Evolutionary conservation across 148 eudicot species (phyloP), one percentile per base, ranked within the genome.

Genomic region (Hydrangea macrophylla): DNA sequence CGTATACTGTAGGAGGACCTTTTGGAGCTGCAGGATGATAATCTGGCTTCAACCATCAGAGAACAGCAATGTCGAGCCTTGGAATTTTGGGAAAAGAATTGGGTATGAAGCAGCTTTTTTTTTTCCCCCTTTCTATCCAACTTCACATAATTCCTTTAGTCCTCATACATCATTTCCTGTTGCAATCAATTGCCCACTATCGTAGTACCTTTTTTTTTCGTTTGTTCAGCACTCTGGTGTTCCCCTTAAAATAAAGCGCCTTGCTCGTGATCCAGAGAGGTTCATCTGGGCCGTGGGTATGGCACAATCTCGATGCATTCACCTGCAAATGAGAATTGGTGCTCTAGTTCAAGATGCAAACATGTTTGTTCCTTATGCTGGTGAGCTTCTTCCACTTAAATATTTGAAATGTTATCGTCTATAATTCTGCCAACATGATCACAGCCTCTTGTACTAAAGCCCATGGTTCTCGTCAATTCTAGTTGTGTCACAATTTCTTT

Each of bases 31-130:
- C 99, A 94, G 73, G 96, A 94, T 76, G 74, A 81, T 45, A 69
- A 75, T 55, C 86, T 94, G 79, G 91, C 90, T 74, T 82, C 79
- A 55, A 60, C 75, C 32, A 81, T 90, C 83, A 83, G 70, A 77
- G 85, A 74, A 59, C 89, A 94, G 61, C 88, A 87, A 75, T 70
- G 24, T 9, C 86, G 99, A 64, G 96, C 86, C 55, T 70, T 83
- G 28, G 97, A 94, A 68, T 94, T 94, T 75, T 94, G 99, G 99
- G 93, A 90, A 78, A 94, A 80, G 76, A 94, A 90, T 75, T 94
- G 99, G 99, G 99, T 94, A 86, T 62, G 2, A n/a, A 72, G 42
- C 42, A 23, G 15, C 54, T 68, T 58, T 54, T 57, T 67, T 12
- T 53, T n/a, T n/a, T n/a, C n/a, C n/a, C n/a, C n/a, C n/a, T n/a